Percentiles rank a stretch among this genome's conserved stretches.
Conservation (phyloP, 2,329 filamentous ascomycete species). For the Ceratocystis diversiconidia region DNA sequence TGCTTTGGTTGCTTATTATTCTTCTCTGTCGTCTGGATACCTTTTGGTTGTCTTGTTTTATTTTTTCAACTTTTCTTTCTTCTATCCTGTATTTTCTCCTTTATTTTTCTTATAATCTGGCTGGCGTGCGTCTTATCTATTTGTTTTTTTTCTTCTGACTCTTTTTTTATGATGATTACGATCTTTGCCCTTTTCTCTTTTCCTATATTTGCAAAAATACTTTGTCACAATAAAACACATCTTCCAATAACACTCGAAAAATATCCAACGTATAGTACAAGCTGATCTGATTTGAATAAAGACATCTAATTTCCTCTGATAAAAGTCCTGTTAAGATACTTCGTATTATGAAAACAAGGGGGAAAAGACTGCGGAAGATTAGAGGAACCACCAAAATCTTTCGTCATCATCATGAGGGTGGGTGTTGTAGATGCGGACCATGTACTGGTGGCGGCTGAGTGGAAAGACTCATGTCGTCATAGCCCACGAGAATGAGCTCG, state of each 20-base stretch:
- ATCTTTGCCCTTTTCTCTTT: slow-evolving; percentile 18
- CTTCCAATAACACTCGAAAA: not conserved
- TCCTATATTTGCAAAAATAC: slow-evolving; percentile 10
- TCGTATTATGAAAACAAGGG: too few species aligned
- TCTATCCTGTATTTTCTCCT: slow-evolving; percentile 6
- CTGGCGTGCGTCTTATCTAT: slow-evolving; percentile 1
- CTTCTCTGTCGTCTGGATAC: not conserved
- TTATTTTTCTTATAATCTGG: slow-evolving; percentile 15
- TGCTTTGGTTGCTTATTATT: not conserved
- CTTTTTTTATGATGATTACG: slow-evolving; percentile 17
- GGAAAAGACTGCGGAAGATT: too few species aligned
- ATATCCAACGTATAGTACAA: too few species aligned
- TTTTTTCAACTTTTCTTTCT: slow-evolving; percentile 5
- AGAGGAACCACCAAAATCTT: not conserved
- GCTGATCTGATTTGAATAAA: too few species aligned
- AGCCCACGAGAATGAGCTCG: slow-evolving; percentile 28
- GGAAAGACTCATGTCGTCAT: slow-evolving; percentile 26
- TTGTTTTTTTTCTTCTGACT: slow-evolving; percentile 9
- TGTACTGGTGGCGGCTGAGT: slow-evolving; percentile 23
- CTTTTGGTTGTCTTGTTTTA: slow-evolving; percentile 10
- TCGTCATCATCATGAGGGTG: not conserved
- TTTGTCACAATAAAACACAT: slow-evolving; percentile 12
- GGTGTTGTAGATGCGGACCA: too few species aligned
- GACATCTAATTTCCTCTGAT: too few species aligned
- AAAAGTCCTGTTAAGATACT: too few species aligned